Evolutionary conservation across 148 eudicot species (phyloP).

Genomic region (Fagopyrum homotropicum): DNA sequence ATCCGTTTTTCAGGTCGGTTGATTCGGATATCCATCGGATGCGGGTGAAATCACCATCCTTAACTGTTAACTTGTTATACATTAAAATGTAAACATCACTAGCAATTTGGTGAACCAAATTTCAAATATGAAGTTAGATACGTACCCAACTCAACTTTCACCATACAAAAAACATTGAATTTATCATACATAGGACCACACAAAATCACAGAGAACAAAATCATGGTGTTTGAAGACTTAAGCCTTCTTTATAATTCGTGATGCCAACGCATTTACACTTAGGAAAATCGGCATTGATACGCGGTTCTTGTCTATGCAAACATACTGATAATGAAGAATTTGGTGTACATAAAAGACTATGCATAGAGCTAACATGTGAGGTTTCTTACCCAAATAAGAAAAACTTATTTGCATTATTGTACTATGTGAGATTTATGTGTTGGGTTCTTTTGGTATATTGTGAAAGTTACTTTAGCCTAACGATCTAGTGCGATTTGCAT

Average conservation of each 20-base stretch:
- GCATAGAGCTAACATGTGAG: background rate
- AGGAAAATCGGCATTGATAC: background rate
- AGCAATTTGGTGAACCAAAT: no score
- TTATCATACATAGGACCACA: background rate
- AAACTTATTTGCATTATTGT: constrained; percentile 1
- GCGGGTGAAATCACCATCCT: no score
- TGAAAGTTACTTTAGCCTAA: background rate
- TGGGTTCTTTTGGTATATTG: background rate
- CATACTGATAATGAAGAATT: background rate
- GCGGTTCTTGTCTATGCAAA: background rate
- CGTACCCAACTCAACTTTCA: constrained; percentile 1
- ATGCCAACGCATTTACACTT: background rate
- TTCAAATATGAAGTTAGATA: background rate
- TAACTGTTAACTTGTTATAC: no score
- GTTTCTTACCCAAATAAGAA: background rate
- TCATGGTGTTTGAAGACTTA: background rate
- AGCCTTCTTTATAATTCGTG: background rate
- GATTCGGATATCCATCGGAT: no score
- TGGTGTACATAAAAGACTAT: background rate
- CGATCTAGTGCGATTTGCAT: background rate
- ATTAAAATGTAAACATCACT: no score
- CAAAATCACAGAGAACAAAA: background rate
- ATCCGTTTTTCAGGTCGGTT: no score
- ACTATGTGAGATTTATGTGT: background rate
- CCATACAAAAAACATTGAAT: background rate